Evolutionary conservation across 2,329 filamentous ascomycete species (phyloP).

Genomic region (Venturia carpophila): DNA sequence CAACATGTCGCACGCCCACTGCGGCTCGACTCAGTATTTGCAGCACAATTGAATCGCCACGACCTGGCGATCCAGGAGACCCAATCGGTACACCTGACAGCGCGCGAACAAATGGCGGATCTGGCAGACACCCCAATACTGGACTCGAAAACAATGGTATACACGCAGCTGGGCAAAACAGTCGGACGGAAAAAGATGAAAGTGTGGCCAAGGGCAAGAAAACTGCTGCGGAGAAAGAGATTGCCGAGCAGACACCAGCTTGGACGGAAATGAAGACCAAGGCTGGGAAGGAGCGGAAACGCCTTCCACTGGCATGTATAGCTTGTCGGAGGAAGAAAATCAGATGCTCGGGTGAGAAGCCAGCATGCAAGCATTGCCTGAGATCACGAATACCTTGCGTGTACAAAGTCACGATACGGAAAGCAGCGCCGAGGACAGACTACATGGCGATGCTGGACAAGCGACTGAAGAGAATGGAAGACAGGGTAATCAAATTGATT

Average conservation of each 20-base stretch:
- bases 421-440: conserved; percentile 88
- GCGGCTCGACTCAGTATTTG: neutral
- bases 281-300: conserved; percentile 90
- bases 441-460: conserved; percentile 99
- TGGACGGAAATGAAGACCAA: conserved; percentile 50
- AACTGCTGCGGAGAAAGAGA: conserved; percentile 6
- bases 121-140: neutral
- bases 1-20: neutral
- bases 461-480: conserved; percentile 91
- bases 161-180: neutral
- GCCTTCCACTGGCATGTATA: conserved; percentile 87
- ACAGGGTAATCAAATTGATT: conserved; percentile 90
- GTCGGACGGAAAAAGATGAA: conserved; percentile 5
- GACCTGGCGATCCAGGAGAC: neutral
- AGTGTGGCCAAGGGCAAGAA: neutral
- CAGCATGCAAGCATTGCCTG: conserved; percentile 91
- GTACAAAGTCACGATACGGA: conserved; percentile 92
- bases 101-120: neutral
- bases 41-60: conserved; percentile 2
- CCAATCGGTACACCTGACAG: neutral
- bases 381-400: conserved; percentile 90
- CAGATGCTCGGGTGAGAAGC: conserved; percentile 93
- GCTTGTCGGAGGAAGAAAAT: conserved; percentile 97
- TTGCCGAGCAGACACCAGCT: conserved; percentile 32
- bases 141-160: neutral